Base-by-base conservation (phyloP, 2,329 filamentous ascomycete species). In the Sporothrix variecibatus region DNA sequence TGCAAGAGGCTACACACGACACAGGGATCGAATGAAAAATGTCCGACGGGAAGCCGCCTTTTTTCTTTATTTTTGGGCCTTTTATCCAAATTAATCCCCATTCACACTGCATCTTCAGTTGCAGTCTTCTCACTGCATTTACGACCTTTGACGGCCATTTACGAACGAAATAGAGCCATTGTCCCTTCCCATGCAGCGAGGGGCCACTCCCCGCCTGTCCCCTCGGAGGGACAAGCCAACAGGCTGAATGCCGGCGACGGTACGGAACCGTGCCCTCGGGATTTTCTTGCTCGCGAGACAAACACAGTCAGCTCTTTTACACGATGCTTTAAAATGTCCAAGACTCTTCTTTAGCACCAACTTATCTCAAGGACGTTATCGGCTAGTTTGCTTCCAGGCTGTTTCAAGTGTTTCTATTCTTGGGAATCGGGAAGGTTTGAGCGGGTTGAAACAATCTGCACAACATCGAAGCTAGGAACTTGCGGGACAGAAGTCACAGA, bases 371-470 rank as follows among this genome's bases (percentile, higher is more conserved):
- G 23, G 11, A 40, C 38, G 38, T 15, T 38, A 7, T 34, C 38
- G 28, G 17, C 3, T 26, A 38, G 15, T 43, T 23, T 40, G 20
- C 12, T 60, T 12, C 23, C 46, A 20, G 6, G 12, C 53, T 12
- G 69, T 49, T 71, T 62, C 23, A 26, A 64, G 7, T 40, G 43
- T 28, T 64, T 62, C 28, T 53, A 72, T 72, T 72, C 56, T 72
- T 72, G 26, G 31, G 4, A 64, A n/a, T 3, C 34, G 5, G 20
- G 28, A 60, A 43, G 60, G 43, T 26, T 65, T 8, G 20, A 11
- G 38, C 60, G 38, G 34, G 7, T 43, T 26, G 60, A 65, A 60
- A 43, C 60, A 65, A 43, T 64, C 34, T 40, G n/a, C 34, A 23
- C 34, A 64, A 23, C 4, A 23, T 40, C 20, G 17, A 23, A 12